A percentile compares a stretch with the other conserved stretches of the same genome.
phyloP scores from a whole-genome alignment of 192 early-diverging fungal species.

The Coemansia sp. region DNA sequence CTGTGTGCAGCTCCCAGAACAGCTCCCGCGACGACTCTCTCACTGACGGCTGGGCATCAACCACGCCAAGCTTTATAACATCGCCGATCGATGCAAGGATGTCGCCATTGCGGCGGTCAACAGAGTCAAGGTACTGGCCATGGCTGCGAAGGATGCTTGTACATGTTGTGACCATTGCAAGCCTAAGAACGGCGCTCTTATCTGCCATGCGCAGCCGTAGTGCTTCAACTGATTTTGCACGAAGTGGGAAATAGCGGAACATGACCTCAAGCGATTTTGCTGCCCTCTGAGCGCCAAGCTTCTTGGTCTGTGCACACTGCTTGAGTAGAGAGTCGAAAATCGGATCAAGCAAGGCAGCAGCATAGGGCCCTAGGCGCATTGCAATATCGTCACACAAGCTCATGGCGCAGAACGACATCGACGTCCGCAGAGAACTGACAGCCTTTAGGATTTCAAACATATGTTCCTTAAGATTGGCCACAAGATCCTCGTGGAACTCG shows the following conservation, averaged over 20 bases:
- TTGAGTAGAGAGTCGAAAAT: conserved; percentile 36
- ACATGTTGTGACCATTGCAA: conserved; percentile 33
- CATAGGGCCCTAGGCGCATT: conserved; percentile 41
- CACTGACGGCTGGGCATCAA: conserved; percentile 41
- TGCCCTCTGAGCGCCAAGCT: conserved; percentile 44
- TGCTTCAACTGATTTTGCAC: conserved; percentile 28
- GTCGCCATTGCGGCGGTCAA: conserved; percentile 31
- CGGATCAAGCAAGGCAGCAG: conserved; percentile 22
- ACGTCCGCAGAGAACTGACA: conserved; percentile 44
- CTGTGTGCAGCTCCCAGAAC: conserved; percentile 41
- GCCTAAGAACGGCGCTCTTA: conserved; percentile 39
- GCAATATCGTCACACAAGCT: conserved; percentile 47
- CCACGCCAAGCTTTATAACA: conserved; percentile 17
- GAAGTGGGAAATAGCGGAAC: conserved; percentile 38
- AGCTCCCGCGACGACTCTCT: conserved; percentile 41
- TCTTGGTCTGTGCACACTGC: conserved; percentile 49
- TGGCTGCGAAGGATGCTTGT: conserved; percentile 29
- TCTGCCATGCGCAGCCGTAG: conserved; percentile 35
- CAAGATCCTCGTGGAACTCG: conserved; percentile 39
- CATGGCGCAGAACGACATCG: conserved; percentile 39
- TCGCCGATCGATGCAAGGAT: conserved; percentile 15
- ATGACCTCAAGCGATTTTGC: conserved; percentile 31
- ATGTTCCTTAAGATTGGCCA: conserved; percentile 24
- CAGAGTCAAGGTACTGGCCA: conserved; percentile 15
- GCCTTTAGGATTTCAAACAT: conserved; percentile 41